Base-by-base conservation (phyloP, 2,329 filamentous ascomycete species). In the Calonectria pseudoreteaudii region DNA sequence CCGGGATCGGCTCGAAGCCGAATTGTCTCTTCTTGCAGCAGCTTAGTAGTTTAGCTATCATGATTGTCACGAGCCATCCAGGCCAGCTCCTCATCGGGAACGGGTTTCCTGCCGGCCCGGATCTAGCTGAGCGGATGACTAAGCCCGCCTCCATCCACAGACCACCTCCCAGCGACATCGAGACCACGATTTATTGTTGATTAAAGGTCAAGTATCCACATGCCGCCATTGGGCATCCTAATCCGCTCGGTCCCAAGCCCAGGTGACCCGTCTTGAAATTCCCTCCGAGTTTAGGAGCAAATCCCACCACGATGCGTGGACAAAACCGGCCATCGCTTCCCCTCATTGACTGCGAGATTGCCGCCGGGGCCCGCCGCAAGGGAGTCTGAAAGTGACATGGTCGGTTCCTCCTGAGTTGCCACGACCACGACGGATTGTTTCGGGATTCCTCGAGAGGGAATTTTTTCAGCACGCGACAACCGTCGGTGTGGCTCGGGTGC, bases 181-280 rank as follows among this genome's bases (percentile, higher is more conserved):
- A 77, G 75, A 80, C 70, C 66, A 76, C 75, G 70, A 80, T 75
- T 73, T 74, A 58, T 41, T 71, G 38, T 65, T 71, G 76, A 71
- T 72, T 76, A 76, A 79, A 75, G 74, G 50, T 52, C 16, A 38
- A 66, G 77, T 80, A 80, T 78, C 79, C 79, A 80, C 79, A 74
- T 74, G 73, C 76, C 68, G 73, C 79, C 77, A 80, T 80, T 80
- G 77, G 74, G 72, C 73, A 71, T 78, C 72, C 74, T 70, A 73
- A 68, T 36, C 65, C 64, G 62, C 62, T 64, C 68, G 52, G 34
- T 50, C 47, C 36, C 53, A 36, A 66, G 50, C 58, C 50, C 66
- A 69, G 66, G 38, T 69, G 71, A 70, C 68, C 71, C 53, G 41
- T 73, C 52, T 50, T 26, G 41, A 73, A 69, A 56, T 58, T 74